Base-by-base conservation (phyloP, 2,329 filamentous ascomycete species). In the Fusarium austroafricanum region DNA sequence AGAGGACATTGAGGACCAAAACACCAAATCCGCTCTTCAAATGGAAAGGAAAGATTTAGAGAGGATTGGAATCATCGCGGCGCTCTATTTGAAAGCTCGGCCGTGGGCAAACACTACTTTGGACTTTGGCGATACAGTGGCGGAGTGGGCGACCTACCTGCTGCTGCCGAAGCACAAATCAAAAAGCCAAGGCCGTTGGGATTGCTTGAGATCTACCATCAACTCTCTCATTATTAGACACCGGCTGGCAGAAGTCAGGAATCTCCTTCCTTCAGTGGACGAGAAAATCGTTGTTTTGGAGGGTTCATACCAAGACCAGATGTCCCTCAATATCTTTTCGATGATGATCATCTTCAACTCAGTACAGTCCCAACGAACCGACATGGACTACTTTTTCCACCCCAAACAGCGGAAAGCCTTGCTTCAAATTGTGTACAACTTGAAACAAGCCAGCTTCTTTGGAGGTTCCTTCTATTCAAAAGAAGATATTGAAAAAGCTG, bases 351-450 rank as follows among this genome's bases (percentile, higher is more conserved):
- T 92, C 3, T 90, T 93, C 68, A 98, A 98, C 75, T 89, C 93
- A 0, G 89, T 98, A 1, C 94, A 94, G 23, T 97, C 94, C 7
- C 92, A 97, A 74, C 84, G 94, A 12, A 89, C 86, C 0, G 95
- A 95, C 71, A 83, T 87, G 55, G 94, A 97, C 75, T 97, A 97
- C 75, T 90, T 98, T 67, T 97, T 97, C 71, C 92, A 97, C 71
- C 86, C 87, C 1, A 88, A 86, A 14, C 94, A 94, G 71, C 82
- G 86, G 29, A 90, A 89, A 65, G 84, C 85, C 38, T 81, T 97
- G 14, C 80, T 89, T 26, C 83, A 87, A 53, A 81, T 97, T 3
- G 90, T 97, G 6, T 86, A 85, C 55, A 97, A 97, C 73, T 78
- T 97, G 43, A 88, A 93, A 18, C 91, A 96, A 74, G 90, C 92